Conservation (phyloP, 2,329 filamentous ascomycete species). For the Cladosporium colombiae region DNA sequence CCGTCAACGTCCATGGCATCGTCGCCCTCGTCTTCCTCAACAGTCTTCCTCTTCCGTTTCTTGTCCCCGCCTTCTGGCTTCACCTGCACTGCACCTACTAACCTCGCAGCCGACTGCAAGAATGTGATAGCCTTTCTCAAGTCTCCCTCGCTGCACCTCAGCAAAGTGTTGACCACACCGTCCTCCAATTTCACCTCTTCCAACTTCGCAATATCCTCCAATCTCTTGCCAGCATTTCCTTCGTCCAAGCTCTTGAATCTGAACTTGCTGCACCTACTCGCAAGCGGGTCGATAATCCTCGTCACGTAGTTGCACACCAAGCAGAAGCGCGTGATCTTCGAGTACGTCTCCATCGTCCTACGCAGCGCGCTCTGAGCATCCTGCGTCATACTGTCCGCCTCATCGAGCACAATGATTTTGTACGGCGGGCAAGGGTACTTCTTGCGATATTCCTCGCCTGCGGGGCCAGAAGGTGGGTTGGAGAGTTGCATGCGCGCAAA, state of each 20-base stretch:
- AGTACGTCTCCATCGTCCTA: conserved; percentile 97
- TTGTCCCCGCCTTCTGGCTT: conserved; percentile 35
- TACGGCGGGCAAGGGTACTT: conserved; percentile 93
- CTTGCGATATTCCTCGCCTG: conserved; percentile 57
- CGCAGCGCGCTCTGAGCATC: conserved; percentile 92
- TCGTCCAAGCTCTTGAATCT: conserved; percentile 95
- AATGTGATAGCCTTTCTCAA: conserved; percentile 95
- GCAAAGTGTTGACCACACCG: conserved; percentile 79
- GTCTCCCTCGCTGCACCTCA: conserved; percentile 89
- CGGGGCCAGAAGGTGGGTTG: conserved; percentile 69
- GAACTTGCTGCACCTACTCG: conserved; percentile 93
- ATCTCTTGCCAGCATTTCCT: conserved; percentile 73
- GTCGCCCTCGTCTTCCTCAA: conserved; percentile 63
- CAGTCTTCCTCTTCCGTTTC: conserved; percentile 47
- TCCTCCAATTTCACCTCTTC: conserved; percentile 76
- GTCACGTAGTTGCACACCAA: conserved; percentile 99
- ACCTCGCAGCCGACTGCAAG: conserved; percentile 85
- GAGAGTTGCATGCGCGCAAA: conserved; percentile 95
- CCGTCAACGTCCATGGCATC: conserved; percentile 55
- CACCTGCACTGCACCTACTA: conserved; percentile 66
- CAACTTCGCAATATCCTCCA: conserved; percentile 77
- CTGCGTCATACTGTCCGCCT: conserved; percentile 98
- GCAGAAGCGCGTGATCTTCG: conserved; percentile 94
- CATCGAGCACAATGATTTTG: conserved; percentile 98
- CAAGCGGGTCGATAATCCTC: conserved; percentile 93